These are phyloP conservation scores for Heracleum sosnowskyi DNA, from an alignment of 129 eudicot species.

Conservation along the genomic window DNA sequence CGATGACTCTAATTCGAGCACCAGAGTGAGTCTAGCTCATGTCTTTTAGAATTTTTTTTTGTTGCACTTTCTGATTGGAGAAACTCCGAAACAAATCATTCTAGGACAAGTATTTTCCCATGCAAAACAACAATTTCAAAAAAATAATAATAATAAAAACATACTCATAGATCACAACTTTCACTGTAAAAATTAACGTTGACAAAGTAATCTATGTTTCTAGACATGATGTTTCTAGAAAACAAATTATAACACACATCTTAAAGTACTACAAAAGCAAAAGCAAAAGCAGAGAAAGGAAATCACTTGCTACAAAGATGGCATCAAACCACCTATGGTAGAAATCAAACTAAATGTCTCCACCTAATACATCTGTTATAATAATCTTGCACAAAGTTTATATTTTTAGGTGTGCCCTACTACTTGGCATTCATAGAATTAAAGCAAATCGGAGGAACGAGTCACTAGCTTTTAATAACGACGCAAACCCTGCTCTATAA, in stretches of 20 bases:
- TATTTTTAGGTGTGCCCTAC: neutral
- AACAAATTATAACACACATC: neutral
- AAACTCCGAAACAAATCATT: no score
- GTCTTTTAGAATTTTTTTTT: no score
- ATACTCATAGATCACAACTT: neutral
- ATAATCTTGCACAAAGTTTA: conserved; percentile 54
- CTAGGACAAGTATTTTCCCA: no score
- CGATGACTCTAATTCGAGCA: neutral
- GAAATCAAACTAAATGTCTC: conserved; percentile 94
- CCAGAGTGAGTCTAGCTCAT: conserved; percentile 20
- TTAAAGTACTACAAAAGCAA: conserved; percentile 23
- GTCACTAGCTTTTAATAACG: neutral
- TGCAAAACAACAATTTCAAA: no score
- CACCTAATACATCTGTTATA: conserved; percentile 93
- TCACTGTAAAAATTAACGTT: neutral
- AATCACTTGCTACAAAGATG: conserved; percentile 92
- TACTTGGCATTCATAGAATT: neutral
- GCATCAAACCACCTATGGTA: conserved; percentile 99
- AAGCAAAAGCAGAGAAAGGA: conserved; percentile 84
- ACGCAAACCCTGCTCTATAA: neutral
- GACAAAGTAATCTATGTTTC: neutral
- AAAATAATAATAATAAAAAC: no score
- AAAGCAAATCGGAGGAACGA: neutral
- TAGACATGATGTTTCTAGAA: neutral
- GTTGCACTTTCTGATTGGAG: no score